Base-by-base conservation (phyloP, 1,139 yeast genomes). In the Saccharomyces hybrid region DNA sequence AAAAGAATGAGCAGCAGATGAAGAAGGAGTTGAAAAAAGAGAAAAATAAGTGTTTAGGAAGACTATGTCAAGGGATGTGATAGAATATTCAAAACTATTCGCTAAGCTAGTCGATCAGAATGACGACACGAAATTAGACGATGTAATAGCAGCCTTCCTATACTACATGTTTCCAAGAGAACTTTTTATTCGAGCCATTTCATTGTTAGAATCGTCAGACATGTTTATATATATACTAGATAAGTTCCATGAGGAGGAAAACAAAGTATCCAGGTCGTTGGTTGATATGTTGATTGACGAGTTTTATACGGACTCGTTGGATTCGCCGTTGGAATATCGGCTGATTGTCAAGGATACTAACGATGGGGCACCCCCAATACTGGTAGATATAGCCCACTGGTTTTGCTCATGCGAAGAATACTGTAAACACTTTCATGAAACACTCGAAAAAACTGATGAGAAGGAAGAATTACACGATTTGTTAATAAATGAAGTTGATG, bases 151-250 rank as follows among this genome's bases (percentile, higher is more conserved):
- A 3, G 62, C 70, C 19, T 68, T 68, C 46, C 54, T 68, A 14
- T 66, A 67, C 49, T 68, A 66, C 51, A 51, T 67, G 57, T 68
- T 68, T 48, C 72, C 72, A 3, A 53, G 63, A 44, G 72, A 68
- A 28, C 54, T 67, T 32, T 67, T 68, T 52, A 61, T 68, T 11
- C 58, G 67, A 47, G 70, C 70, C 2, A 54, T 68, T 27, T 68
- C 71, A 1, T 55, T 68, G 16, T 50, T 68, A 14, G 72, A 68
- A 23, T 66, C 71, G 5, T 55, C 56, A 27, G 62, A 66, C 49
- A 63, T 67, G 67, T 65, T 68, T 50, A 63, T 68, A 19, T 68
- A 68, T 53, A 53, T 62, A 2, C 52, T 62, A 3, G 60, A 58
- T 19, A 28, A 11, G 14, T 27, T n/a, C 7, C 7, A 8, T 8